Percentiles rank a stretch among this genome's conserved stretches.
These are phyloP conservation scores for Cyclotella sp. DNA, from an alignment of 108 stramenopile species.

Conservation along the genomic window DNA sequence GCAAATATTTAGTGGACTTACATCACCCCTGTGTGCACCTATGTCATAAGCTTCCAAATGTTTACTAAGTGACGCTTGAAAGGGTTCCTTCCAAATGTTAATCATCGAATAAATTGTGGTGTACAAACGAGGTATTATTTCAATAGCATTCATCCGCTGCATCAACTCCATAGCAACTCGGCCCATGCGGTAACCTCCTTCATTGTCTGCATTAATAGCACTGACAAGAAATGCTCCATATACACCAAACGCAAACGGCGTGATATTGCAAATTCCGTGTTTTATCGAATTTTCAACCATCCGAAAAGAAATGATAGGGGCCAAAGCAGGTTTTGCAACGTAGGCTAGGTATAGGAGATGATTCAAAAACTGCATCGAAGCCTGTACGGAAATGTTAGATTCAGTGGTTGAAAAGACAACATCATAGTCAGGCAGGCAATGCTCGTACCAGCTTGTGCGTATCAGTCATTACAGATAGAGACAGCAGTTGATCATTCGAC, in stretches of 20 bases:
- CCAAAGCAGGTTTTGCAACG: conserved; percentile 14
- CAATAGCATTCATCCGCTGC: conserved; percentile 17
- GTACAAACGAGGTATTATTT: conserved; percentile 38
- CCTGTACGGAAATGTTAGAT: neutral
- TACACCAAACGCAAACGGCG: conserved; percentile 43
- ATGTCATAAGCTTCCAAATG: conserved; percentile 34
- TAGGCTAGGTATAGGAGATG: conserved; percentile 28
- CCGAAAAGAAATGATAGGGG: conserved; percentile 44
- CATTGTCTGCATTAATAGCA: conserved; percentile 32
- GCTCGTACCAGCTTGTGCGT: conserved; percentile 25
- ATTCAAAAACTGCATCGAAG: conserved; percentile 58
- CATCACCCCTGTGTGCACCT: conserved; percentile 24
- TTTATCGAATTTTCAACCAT: conserved; percentile 52
- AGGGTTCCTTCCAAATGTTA: conserved; percentile 41
- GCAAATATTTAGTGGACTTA: neutral
- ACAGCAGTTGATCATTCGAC: conserved; percentile 24
- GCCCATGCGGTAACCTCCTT: conserved; percentile 58
- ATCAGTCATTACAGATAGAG: conserved; percentile 31
- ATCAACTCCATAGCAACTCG: conserved; percentile 50
- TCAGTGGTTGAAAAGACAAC: neutral
- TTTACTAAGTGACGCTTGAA: conserved; percentile 29
- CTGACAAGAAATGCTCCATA: conserved; percentile 52
- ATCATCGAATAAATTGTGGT: conserved; percentile 36
- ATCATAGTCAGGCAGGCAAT: neutral
- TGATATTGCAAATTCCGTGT: conserved; percentile 26